Evolutionary conservation across 805 yeast genomes (phyloP), one percentile per base, ranked within the genome.

Genomic region (Candida multigemmis): DNA sequence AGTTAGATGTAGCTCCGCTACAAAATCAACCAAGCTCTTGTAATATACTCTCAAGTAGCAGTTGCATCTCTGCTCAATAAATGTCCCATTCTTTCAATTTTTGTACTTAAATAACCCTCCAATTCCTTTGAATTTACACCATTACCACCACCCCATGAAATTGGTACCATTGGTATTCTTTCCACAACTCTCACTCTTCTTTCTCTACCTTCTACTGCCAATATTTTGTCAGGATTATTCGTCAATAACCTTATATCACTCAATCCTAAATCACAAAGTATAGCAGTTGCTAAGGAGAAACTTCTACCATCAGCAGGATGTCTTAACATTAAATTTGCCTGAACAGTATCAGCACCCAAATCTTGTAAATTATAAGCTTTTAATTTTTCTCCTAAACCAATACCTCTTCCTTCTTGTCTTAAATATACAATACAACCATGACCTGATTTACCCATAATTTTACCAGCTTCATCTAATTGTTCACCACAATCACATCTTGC

Each of bases 401-500:
- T 91, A 12, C 99, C 99, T 33, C 99, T 75, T 28, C 99, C 99
- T 54, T 91, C 99, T 56, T 91, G 99, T 46, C 99, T 73, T 37
- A 91, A 61, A 50, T 91, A 91, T 2, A 91, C 97, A 26, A 91
- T 86, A 41, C 94, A 87, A 13, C 99, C 99, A 38, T 76, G 80
- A 11, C 95, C 95, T 25, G 66, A 68, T 31, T 68, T 60, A 5
- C 94, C 94, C 89, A 91, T 91, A 22, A 85, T 53, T 36, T 93
- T 68, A 6, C 96, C 98, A 2, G 97, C 97, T 54, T 93, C 96
- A 53, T 91, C 96, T 44, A 91, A 83, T 60, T 91, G 99, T 55
- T 91, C 99, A 12, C 99, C 99, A 57, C 99, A 91, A 55, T 91
- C 99, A 54, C 99, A 91, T 30, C 99, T 70, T 1, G 99, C 97